Evolutionary conservation across 768 basidiomycete species (phyloP).

Genomic region (Sporobolomyces roseus): DNA sequence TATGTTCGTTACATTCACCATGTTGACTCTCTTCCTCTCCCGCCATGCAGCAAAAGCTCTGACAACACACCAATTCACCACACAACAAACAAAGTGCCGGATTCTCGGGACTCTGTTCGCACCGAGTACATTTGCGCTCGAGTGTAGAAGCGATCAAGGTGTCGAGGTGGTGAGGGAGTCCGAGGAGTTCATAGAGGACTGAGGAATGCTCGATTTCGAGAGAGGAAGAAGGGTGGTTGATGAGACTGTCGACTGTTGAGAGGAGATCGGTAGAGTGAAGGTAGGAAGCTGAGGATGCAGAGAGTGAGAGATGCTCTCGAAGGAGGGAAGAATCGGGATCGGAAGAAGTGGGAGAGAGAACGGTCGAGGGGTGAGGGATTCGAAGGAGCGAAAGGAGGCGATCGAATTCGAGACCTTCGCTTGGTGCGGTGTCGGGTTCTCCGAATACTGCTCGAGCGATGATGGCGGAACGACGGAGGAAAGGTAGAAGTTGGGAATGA

Average conservation of each 20-base stretch:
- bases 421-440: constrained; percentile 45
- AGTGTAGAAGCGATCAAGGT: constrained; percentile 72
- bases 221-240: constrained; percentile 40
- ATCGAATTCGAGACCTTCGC: constrained; percentile 64
- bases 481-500: constrained; percentile 83
- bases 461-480: constrained; percentile 81
- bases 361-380: constrained; percentile 51
- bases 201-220: constrained; percentile 60
- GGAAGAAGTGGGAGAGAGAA: neutral
- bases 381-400: constrained; percentile 70
- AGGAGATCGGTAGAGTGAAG: neutral
- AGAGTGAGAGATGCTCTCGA: neutral
- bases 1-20: constrained; percentile 95
- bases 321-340: constrained; percentile 6
- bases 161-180: constrained; percentile 76
- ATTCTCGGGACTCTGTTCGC: constrained; percentile 71
- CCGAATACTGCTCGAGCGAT: constrained; percentile 69
- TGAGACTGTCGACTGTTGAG: constrained; percentile 64
- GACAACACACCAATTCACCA: constrained; percentile 79
- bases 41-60: constrained; percentile 86
- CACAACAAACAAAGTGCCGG: constrained; percentile 90
- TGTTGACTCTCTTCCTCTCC: constrained; percentile 55
- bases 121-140: constrained; percentile 67
- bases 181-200: constrained; percentile 74
- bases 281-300: no score